Evolutionary conservation across 495 filamentous ascomycete genomes (phyloP), one percentile per base, ranked within the genome.

Genomic region (Aspergillus kassunensis): DNA sequence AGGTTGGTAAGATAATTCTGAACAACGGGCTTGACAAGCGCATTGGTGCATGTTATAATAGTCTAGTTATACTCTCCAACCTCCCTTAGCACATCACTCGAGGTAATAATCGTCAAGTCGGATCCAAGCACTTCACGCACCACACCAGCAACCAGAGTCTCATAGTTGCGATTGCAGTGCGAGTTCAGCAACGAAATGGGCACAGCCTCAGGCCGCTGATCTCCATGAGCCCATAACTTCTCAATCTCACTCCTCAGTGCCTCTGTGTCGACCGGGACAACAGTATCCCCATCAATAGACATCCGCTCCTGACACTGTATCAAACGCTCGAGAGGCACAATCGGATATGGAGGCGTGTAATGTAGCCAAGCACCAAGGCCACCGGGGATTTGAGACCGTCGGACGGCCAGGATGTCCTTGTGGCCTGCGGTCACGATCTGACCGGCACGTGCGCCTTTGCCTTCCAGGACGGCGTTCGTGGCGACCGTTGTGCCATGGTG

Each of bases 41-140:
- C 70, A 49, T 78, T 79, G 0, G 74, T 75, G 13, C 75, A 74
- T 0, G 75, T 74, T 0, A 75, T 79, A 4, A 78, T 72, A 1
- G 76, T 78, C 1, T 75, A 66, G 57, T 79, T 75, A 41, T 78
- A 79, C 54, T 79, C 76, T 8, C 75, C 73, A 1, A 77, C 67
- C 57, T 79, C 76, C 0, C 68, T 65, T 16, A 78, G 54, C 0
- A 78, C 74, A 47, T 77, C 73, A 3, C 65, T 68, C 0, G 74
- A 78, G 30, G 72, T 62, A 9, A 73, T 73, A 2, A 79, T 45
- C 0, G 71, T 59, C 10, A 73, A 55, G 31, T 68, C 59, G 2
- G 62, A 37, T 0, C 75, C 68, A 2, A 75, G 61, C 36, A 71
- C 73, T 16, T 70, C 60, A 0, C 57, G 54, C 0, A 77, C 60